Base-by-base conservation (phyloP, 2,329 filamentous ascomycete genomes). In the Exophiala sp. region DNA sequence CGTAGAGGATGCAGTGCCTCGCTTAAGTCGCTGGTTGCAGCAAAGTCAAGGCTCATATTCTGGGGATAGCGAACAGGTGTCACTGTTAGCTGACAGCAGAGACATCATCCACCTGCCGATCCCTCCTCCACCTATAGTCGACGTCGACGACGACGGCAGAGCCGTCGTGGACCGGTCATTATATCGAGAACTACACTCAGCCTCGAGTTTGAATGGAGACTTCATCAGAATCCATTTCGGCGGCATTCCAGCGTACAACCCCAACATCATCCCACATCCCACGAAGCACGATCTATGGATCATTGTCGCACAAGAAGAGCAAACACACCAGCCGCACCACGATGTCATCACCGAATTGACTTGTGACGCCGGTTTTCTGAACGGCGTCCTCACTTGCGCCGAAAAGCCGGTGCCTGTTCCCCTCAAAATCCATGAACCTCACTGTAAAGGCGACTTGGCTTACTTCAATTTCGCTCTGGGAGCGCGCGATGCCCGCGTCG, bases 401-500 rank as follows among this genome's bases (percentile, higher is more conserved):
- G 50, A 46, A 8, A 38, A 48, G 33, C 34, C 53, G n/a, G 20
- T 47, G 2, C 20, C 44, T 10, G n/a, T 56, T n/a, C 48, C 53
- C n/a, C 73, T 82, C 47, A 65, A 71, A 16, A 21, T 33, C 12
- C 11, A 24, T 29, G 33, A 44, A 8, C 18, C 11, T 33, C 20
- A 73, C 77, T 83, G 80, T 60, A 61, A 69, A 8, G 75, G 72
- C 1, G 69, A 78, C 1, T 56, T 78, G 5, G 66, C 73, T 32
- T 52, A 47, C 36, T 36, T 52, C 18, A 47, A 49, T 11, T 50
- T 55, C n/a, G 44, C 41, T 52, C 63, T 74, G 16, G 82, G 82
- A 0, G 80, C 82, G 0, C 81, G 82, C 59, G 82, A 85, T 62
- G 80, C 80, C 1, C 73, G 82, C 4, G 76, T 82, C 9, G 81